phyloP scores from a whole-genome alignment of 805 yeast species.

The Lipomyces sp. region DNA sequence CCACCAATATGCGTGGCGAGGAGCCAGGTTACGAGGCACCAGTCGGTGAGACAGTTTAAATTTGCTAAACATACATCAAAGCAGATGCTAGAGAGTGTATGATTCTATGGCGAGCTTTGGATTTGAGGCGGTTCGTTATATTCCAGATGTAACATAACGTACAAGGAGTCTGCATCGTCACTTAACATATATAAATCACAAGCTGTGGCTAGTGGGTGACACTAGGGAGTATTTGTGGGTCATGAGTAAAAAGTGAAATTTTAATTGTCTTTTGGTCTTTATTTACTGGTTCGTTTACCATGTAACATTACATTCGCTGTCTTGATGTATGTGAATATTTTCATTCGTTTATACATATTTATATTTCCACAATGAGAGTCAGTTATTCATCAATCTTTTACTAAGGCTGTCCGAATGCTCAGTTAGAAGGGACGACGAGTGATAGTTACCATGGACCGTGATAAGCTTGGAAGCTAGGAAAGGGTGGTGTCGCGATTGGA shows the following conservation, averaged over 20 bases:
- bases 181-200: background rate
- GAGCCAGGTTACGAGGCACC: conserved; percentile 43
- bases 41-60: conserved; percentile 35
- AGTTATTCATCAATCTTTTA: background rate
- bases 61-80: background rate
- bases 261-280: background rate
- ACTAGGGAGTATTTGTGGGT: background rate
- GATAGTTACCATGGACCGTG: no score
- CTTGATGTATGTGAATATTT: background rate
- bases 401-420: background rate
- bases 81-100: conserved; percentile 2
- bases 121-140: background rate
- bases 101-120: background rate
- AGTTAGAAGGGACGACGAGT: no score
- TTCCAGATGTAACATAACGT: background rate
- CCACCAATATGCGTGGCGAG: conserved; percentile 74
- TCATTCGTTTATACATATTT: background rate
- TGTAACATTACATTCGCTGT: background rate
- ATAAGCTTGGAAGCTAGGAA: no score
- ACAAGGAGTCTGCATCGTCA: background rate
- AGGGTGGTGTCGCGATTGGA: no score
- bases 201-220: background rate
- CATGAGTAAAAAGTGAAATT: background rate
- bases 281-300: background rate
- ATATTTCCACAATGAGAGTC: background rate